These are phyloP conservation scores for Mycena albidolilacea DNA, from an alignment of 768 basidiomycete species.

Conservation along the genomic window DNA sequence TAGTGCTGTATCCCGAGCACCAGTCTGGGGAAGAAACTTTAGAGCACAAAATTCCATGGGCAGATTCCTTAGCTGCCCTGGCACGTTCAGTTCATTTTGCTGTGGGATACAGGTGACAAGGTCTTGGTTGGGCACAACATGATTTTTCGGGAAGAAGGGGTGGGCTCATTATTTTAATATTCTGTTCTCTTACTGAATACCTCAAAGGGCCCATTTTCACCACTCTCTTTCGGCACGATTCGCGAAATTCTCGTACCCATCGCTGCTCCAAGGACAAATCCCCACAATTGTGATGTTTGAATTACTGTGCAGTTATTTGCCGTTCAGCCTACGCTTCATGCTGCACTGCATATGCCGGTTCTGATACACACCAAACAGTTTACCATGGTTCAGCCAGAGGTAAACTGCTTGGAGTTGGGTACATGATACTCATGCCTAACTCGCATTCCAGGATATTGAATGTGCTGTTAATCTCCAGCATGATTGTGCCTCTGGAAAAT, in stretches of 20 bases:
- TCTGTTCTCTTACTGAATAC: neutral
- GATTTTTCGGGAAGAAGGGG: no score
- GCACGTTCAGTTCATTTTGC: no score
- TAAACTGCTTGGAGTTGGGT: neutral
- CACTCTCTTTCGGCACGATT: constrained; percentile 21
- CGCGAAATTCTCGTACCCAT: constrained; percentile 19
- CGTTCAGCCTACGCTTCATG: neutral
- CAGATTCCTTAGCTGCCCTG: neutral
- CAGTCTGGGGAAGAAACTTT: neutral
- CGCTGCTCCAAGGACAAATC: neutral
- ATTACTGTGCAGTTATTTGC: constrained; percentile 8
- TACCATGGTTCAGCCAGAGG: constrained; percentile 4
- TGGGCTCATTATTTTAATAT: no score
- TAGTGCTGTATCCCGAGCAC: neutral
- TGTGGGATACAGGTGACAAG: no score
- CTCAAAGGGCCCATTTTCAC: constrained; percentile 22
- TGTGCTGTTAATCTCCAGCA: constrained; percentile 40
- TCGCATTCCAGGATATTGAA: constrained; percentile 34
- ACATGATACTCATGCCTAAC: constrained; percentile 15
- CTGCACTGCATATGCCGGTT: neutral
- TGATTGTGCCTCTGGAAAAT: constrained; percentile 31
- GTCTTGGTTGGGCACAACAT: no score
- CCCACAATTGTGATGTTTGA: neutral
- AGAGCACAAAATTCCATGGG: constrained; percentile 1
- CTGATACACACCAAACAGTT: neutral